Percentiles rank a stretch among this genome's conserved stretches.
Evolutionary conservation across 2,329 filamentous ascomycete species (phyloP).

Genomic region (Aspergillus neotritici): DNA sequence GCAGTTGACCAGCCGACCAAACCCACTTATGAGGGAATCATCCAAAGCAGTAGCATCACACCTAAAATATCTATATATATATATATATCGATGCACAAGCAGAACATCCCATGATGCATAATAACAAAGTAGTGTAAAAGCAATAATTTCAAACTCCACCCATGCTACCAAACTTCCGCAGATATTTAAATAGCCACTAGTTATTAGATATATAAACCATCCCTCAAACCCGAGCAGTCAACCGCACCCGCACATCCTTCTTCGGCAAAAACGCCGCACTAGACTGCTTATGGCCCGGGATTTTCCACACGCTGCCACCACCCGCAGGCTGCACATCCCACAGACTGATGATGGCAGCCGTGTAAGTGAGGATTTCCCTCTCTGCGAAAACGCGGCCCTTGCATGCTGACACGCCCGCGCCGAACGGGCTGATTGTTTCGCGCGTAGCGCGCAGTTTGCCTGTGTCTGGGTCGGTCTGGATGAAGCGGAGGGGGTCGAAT

Average conservation of each 20-base stretch:
- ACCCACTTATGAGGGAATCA: no score
- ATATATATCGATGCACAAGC: no score
- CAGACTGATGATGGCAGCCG: constrained; percentile 48
- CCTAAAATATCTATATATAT: no score
- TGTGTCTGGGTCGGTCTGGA: constrained; percentile 38
- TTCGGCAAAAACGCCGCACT: constrained; percentile 48
- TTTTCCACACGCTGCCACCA: constrained; percentile 41
- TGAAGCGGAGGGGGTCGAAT: constrained; percentile 44
- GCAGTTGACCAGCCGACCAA: no score
- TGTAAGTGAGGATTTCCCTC: constrained; percentile 46
- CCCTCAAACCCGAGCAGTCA: constrained; percentile 39
- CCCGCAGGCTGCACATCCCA: constrained; percentile 51
- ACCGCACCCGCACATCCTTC: constrained; percentile 50
- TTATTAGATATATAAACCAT: no score
- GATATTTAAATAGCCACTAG: no score
- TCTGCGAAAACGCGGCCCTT: constrained; percentile 49
- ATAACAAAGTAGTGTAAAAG: no score
- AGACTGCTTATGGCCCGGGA: constrained; percentile 47
- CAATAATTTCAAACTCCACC: no score
- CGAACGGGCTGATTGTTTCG: constrained; percentile 44
- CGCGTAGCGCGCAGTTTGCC: constrained; percentile 32
- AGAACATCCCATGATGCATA: no score
- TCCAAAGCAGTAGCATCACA: no score
- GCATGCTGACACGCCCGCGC: constrained; percentile 46
- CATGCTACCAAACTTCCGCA: no score